Conservation (phyloP, 495 filamentous ascomycete genomes). For the Chaetomium tenue region DNA sequence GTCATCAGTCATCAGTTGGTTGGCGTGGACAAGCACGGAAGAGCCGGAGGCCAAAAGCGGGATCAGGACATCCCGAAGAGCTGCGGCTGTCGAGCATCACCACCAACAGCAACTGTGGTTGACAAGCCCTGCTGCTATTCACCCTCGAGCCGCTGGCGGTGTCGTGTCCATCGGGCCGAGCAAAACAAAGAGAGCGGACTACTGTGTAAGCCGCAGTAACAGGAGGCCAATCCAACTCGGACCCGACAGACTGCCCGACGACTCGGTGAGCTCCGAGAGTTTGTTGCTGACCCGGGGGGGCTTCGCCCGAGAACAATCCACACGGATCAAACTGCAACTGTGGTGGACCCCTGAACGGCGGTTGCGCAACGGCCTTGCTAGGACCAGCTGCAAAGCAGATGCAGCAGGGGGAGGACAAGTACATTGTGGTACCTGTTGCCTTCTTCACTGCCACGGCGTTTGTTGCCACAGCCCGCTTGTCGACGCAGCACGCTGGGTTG, state of each 20-base stretch:
- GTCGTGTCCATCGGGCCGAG: neutral
- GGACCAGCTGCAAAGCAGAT: neutral
- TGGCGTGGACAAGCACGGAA: neutral
- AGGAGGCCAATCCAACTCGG: neutral
- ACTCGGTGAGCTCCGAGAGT: neutral
- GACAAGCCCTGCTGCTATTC: neutral
- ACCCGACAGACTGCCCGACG: neutral
- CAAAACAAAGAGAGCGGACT: neutral
- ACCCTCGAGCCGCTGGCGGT: neutral
- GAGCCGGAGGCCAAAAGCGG: neutral
- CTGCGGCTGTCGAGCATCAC: neutral
- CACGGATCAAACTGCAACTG: slow-evolving; percentile 14
- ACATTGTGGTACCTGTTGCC: neutral
- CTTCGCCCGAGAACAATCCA: neutral
- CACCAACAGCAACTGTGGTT: neutral
- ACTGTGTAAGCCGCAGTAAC: neutral
- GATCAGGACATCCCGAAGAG: neutral
- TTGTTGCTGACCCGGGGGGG: neutral
- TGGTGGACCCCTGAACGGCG: neutral
- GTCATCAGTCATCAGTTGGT: neutral
- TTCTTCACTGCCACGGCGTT: neutral
- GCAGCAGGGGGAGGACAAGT: neutral
- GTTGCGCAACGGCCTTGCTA: slow-evolving; percentile 3
- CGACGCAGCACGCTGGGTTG: neutral
- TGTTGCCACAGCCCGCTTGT: neutral